Evolutionary conservation across 345 rosid species (phyloP), one percentile per base, ranked within the genome.

Genomic region (Gossypium ekmanianum): DNA sequence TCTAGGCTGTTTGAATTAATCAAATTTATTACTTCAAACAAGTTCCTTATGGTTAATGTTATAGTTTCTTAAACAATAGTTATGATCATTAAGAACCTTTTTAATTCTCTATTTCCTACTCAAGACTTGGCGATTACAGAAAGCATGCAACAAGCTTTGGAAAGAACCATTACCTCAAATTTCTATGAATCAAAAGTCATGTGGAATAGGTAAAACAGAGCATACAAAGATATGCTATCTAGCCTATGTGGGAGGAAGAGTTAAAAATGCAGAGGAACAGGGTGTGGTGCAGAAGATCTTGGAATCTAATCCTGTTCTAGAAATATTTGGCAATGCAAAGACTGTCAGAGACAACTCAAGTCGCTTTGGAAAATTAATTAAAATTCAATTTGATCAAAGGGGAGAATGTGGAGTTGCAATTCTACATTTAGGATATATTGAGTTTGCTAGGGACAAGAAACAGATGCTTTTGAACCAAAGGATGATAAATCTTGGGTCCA

Each of bases 271-370:
- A 70, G 98, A 89, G 82, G 98, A 93, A 57, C 81, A 88, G 74
- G 86, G 89, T 39, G 99, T 95, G 76, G 99, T 93, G 85, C 98
- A 95, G 87, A 87, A 95, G 83, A 98, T 93, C 83, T 81, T 95
- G 78, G 99, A 95, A 98, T 95, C 99, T 58, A 95, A 95, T 86
- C 99, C 99, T 72, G 97, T 95, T 79, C 83, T 95, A 71, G 99
- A 95, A 91, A 98, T 97, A 71, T 95, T 95, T 89, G 98, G 99
- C 39, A 95, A 95, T 75, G 99, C 99, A 52, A 95, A 95, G 86
- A 95, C 99, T 52, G 90, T 95, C 79, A 88, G 91, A 84, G 93
- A 95, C 85, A 95, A 93, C 75, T 95, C 99, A 77, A 93, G 99
- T 84, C 97, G 97, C 71, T 95, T 95, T 86, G 99, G 99, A 80